Percentiles rank a stretch among this genome's conserved stretches.
Evolutionary conservation across 2,329 filamentous ascomycete genomes (phyloP).

Genomic region (Xylaria sp.): DNA sequence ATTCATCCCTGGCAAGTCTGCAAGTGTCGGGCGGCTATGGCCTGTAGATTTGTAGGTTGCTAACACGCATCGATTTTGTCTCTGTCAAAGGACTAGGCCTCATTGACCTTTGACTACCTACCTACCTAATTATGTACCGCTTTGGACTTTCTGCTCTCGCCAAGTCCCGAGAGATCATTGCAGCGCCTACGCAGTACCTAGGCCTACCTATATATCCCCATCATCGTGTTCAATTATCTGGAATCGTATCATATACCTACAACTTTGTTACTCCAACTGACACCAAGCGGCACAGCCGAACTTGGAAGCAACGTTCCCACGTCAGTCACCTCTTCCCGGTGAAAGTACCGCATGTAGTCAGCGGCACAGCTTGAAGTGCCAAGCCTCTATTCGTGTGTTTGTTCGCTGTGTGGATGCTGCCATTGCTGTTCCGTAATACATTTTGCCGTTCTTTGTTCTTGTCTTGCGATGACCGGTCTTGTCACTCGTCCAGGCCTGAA

Average conservation of each 20-base stretch:
- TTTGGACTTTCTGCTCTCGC: no score
- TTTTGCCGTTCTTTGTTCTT: not conserved
- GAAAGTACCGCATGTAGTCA: conserved; percentile 2
- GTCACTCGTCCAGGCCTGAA: not conserved
- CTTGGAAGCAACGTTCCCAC: conserved; percentile 4
- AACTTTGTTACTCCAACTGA: not conserved
- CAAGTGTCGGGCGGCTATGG: no score
- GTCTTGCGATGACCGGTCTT: not conserved
- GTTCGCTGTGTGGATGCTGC: conserved; percentile 5
- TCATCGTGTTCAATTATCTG: not conserved
- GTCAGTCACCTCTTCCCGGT: not conserved
- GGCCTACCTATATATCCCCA: not conserved
- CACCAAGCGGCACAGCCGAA: not conserved
- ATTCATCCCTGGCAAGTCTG: not conserved
- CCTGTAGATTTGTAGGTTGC: no score
- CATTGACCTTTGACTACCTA: no score
- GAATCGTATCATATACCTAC: not conserved
- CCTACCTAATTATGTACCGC: no score
- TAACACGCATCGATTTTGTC: no score
- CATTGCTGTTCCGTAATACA: conserved; percentile 12
- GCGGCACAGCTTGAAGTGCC: conserved; percentile 7
- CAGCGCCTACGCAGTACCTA: no score
- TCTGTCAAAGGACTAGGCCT: no score
- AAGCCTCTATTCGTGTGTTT: conserved; percentile 3
- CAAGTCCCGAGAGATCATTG: no score